These are phyloP conservation scores for Elymus sibiricus DNA, from an alignment of 176 grass and related monocot genomes.

Conservation along the genomic window DNA sequence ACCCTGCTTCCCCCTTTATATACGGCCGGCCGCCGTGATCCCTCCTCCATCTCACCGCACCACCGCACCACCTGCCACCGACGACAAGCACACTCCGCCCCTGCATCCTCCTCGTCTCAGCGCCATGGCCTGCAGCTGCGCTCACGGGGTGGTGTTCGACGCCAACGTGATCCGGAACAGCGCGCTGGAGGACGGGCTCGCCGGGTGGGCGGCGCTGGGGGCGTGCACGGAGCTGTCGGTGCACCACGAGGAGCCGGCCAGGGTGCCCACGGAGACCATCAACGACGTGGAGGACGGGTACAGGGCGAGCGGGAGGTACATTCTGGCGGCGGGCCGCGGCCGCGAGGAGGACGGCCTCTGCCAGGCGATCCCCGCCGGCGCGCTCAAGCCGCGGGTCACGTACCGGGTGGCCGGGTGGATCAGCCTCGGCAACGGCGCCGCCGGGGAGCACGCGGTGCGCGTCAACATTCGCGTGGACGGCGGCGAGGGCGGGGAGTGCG, in stretches of 20 bases:
- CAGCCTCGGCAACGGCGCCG: conserved; percentile 18
- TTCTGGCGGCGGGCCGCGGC: conserved; percentile 37
- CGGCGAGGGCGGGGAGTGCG: neutral
- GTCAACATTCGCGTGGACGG: conserved; percentile 19
- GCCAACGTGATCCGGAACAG: conserved; percentile 58
- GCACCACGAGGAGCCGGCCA: conserved; percentile 29
- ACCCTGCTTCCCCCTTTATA: conserved; percentile 29
- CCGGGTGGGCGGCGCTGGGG: conserved; percentile 44
- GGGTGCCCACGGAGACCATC: conserved; percentile 47
- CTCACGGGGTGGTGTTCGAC: conserved; percentile 34
- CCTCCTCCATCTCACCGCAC: conserved; percentile 10
- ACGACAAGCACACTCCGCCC: neutral
- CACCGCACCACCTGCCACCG: neutral
- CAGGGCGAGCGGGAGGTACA: conserved; percentile 44
- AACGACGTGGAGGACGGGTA: conserved; percentile 31
- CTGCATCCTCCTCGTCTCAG: neutral
- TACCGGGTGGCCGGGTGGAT: conserved; percentile 67
- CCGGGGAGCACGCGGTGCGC: conserved; percentile 11
- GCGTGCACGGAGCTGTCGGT: conserved; percentile 36
- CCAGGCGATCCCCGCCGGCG: conserved; percentile 28
- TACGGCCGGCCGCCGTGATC: neutral
- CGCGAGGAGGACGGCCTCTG: conserved; percentile 43
- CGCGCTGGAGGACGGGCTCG: conserved; percentile 41
- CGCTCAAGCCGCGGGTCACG: conserved; percentile 29
- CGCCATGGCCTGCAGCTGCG: conserved; percentile 25